Conservation (phyloP, 805 yeast genomes). For the Metschnikowia anglica region DNA sequence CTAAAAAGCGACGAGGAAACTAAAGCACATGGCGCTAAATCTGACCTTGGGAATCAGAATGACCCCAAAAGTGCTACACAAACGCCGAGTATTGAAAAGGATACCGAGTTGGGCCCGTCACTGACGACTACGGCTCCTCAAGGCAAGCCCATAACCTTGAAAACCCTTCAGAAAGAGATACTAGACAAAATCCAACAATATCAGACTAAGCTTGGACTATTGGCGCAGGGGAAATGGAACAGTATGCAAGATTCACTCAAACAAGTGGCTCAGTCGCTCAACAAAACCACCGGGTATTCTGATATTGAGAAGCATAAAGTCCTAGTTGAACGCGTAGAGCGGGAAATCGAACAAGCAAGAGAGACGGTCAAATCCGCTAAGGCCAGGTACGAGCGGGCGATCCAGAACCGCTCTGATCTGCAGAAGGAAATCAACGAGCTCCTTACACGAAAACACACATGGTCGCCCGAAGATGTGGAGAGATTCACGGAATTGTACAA, state of each 20-base stretch:
- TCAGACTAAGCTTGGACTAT: constrained; percentile 37
- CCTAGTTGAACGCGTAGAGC: constrained; percentile 58
- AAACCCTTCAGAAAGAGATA: constrained; percentile 41
- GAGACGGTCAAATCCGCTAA: constrained; percentile 50
- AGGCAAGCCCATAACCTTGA: too few species aligned
- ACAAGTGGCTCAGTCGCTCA: constrained; percentile 66
- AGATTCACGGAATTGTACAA: constrained; percentile 78
- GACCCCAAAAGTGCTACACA: too few species aligned
- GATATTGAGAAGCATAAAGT: constrained; percentile 70
- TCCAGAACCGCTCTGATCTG: constrained; percentile 60
- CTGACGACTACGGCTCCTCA: too few species aligned
- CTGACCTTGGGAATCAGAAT: too few species aligned
- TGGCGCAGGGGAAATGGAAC: constrained; percentile 49
- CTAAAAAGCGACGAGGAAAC: too few species aligned
- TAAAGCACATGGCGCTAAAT: too few species aligned
- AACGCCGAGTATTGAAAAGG: too few species aligned
- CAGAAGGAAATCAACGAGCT: constrained; percentile 88
- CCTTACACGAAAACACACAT: constrained; percentile 76
- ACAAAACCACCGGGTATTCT: constrained; percentile 90
- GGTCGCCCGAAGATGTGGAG: constrained; percentile 81
- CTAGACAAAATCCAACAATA: constrained; percentile 39
- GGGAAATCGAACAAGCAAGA: constrained; percentile 48
- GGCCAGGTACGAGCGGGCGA: constrained; percentile 54
- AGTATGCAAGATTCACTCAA: constrained; percentile 57
- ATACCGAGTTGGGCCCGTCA: too few species aligned